Percentiles rank a stretch among this genome's conserved stretches.
phyloP scores from a whole-genome alignment of 371 early-diverging fungal genomes.

The Lichtheimia ramosa region DNA sequence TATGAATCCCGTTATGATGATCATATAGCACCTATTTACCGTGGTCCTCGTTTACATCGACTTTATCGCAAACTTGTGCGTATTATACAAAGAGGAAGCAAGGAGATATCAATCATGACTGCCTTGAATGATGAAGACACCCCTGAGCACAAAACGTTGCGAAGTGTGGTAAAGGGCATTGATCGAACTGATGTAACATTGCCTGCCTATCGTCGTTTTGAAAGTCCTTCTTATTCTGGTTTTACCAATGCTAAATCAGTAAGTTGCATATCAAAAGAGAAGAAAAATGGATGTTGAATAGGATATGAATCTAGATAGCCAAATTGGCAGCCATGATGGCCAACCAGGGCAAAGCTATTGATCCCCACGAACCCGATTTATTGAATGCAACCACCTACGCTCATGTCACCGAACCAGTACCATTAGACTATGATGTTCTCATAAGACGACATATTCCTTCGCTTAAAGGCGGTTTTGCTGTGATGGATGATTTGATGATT shows the following conservation, averaged over 20 bases:
- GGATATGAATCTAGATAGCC: slow-evolving; percentile 39
- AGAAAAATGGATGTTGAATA: not conserved
- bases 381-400: slow-evolving; percentile 22
- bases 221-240: slow-evolving; percentile 41
- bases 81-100: not conserved
- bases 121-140: not conserved
- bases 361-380: slow-evolving; percentile 39
- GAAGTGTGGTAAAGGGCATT: too few relatives aligned
- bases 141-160: not conserved
- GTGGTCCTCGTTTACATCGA: not conserved
- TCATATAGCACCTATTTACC: not conserved
- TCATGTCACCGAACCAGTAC: slow-evolving; percentile 18
- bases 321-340: slow-evolving; percentile 67
- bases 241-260: slow-evolving; percentile 64
- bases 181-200: not conserved
- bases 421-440: slow-evolving; percentile 7
- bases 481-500: not conserved
- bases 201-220: slow-evolving; percentile 8
- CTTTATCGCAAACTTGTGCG: not conserved
- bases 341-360: slow-evolving; percentile 56
- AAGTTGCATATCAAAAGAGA: slow-evolving; percentile 9
- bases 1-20: slow-evolving; percentile 1
- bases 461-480: slow-evolving; percentile 12
- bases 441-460: not conserved
- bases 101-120: not conserved